Conservation (phyloP, 2,329 filamentous ascomycete species). For the Pseudogymnoascus sp. region DNA sequence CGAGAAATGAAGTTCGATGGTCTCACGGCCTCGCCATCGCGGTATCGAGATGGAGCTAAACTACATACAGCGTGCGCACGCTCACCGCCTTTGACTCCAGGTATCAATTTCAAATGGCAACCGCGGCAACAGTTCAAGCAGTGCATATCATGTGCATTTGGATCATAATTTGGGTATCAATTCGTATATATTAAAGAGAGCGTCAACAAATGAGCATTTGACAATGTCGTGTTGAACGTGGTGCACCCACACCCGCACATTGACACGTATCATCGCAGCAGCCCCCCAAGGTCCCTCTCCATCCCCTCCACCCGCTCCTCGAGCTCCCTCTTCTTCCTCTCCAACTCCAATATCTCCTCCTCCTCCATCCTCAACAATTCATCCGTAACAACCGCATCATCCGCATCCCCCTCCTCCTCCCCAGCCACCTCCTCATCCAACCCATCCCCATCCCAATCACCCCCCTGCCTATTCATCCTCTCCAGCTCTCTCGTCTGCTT, state of each 20-base stretch:
- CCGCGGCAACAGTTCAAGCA: background rate
- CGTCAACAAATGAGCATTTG: background rate
- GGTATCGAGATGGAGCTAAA: background rate
- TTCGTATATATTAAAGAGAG: background rate
- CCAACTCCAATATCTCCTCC: conserved; percentile 55
- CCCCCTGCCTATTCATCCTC: conserved; percentile 59
- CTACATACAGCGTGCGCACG: background rate
- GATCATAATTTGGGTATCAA: background rate
- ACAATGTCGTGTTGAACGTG: background rate
- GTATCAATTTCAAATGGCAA: background rate
- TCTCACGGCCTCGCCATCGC: background rate
- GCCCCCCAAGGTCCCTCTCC: conserved; percentile 58
- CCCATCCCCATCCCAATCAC: conserved; percentile 47
- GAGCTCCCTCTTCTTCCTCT: conserved; percentile 52
- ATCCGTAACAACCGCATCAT: conserved; percentile 60
- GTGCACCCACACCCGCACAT: background rate
- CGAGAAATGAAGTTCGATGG: background rate
- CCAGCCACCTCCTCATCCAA: conserved; percentile 26
- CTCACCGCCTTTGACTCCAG: background rate
- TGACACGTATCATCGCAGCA: conserved; percentile 29
- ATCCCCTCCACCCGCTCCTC: conserved; percentile 60
- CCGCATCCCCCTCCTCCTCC: conserved; percentile 45
- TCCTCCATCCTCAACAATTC: conserved; percentile 64
- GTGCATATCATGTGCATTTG: background rate
- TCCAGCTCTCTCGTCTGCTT: conserved; percentile 68